Base-by-base conservation (phyloP, 2,329 filamentous ascomycete species). In the Penicillium sp. region DNA sequence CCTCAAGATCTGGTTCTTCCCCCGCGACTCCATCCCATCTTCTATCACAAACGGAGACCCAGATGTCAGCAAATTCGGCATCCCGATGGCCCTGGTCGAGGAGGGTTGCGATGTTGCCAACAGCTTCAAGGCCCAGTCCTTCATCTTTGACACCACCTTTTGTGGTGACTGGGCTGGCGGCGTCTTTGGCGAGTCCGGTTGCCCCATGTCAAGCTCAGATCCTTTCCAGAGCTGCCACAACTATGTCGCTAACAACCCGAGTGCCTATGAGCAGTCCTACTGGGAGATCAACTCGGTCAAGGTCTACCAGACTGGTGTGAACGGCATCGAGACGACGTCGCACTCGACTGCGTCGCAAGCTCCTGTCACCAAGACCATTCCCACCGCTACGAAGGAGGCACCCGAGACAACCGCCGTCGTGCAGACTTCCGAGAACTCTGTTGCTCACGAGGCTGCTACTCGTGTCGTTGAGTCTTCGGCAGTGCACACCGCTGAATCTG, bases 281-380 rank as follows among this genome's bases (percentile, higher is more conserved):
- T 95, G 90, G 88, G 76, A 85, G 53, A 81, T 95, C 71, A 88
- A 87, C 68, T 85, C 79, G 20, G 76, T 91, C 66, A 85, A 83
- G 72, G 79, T 90, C n/a, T 91, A 79, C 63, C 61, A 71, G 53
- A 49, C 55, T 10, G 64, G 64, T 1, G 57, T 54, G 24, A 55
- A 56, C 20, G 47, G 35, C 6, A 50, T 54, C 28, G 41, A 47
- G 8, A 40, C 48, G 3, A 25, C 54, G 8, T 48, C 54, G 5
- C 31, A 51, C 13, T 16, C 48, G 18, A 44, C 51, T 3, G 38
- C 10, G 14, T 40, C 38, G 33, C 36, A 53, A 4, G 31, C 53
- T 20, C 16, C 50, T 24, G 49, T 44, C 16, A 20, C 44, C 1
- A 16, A 53, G 38, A 42, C 22, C 20, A 22, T 22, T 22, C 2